Evolutionary conservation across 2,329 filamentous ascomycete genomes (phyloP), one percentile per base, ranked within the genome.

Genomic region (Alternaria longipes): DNA sequence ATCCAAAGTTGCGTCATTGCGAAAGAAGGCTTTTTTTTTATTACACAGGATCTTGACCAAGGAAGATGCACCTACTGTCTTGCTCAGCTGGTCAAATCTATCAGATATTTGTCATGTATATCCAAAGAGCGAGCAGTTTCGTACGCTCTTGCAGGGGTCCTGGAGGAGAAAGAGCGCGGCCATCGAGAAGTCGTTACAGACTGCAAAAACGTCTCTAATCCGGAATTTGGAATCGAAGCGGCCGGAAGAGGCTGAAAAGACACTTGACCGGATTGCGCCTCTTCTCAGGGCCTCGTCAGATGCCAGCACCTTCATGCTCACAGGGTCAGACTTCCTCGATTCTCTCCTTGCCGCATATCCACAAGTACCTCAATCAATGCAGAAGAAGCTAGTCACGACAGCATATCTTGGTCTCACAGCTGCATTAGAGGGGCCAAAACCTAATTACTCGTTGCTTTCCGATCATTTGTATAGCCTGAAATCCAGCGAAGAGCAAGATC

Each of bases 261-360:
- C 81, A 0, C 80, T 93, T 32, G 83, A 83, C 47, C 81, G 81
- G 9, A 73, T 92, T n/a, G 91, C 88, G 60, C 84, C 87, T 51
- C 79, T 94, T 4, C 79, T 93, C 5, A 84, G 87, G 67, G 83
- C 82, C 7, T 92, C 89, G 5, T 82, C 87, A 0, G 81, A 84
- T 24, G 80, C 80, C 45, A 86, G 84, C 30, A 78, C 81, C 7
- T 83, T 91, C 67, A 89, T 97, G 70, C 86, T 97, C 68, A 91
- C 91, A 0, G 94, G 94, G 1, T 93, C 91, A 52, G 94, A 97
- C 78, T 94, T 95, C 69, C 79, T 97, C 20, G 94, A 97, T 75
- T 88, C 90, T 0, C 83, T 97, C 12, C 82, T 87, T 38, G 81
- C 81, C 51, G 89, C 89, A 63, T 94, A 90, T 77, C 84, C 82